These are phyloP conservation scores for Pseudomonodictys pantanalensis DNA, from an alignment of 495 filamentous ascomycete species.

Conservation along the genomic window DNA sequence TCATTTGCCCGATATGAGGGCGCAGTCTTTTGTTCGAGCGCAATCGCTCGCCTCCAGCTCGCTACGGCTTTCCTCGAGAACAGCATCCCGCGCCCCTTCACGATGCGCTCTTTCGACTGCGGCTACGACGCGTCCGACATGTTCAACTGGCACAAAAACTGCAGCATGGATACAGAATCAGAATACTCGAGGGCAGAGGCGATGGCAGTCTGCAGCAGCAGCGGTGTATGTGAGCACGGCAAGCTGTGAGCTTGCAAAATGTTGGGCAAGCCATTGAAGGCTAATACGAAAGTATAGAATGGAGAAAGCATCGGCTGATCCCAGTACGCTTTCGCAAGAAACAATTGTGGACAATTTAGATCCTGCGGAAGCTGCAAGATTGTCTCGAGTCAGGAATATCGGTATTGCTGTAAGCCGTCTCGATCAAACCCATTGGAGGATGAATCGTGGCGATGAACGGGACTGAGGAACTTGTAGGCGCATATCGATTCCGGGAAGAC, in stretches of 20 bases:
- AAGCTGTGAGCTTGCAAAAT: neutral
- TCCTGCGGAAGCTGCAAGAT: slow-evolving; percentile 69
- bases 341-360: slow-evolving; percentile 70
- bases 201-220: slow-evolving; percentile 39
- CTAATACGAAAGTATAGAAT: slow-evolving; percentile 41
- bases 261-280: slow-evolving; percentile 8
- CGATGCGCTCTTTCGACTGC: slow-evolving; percentile 18
- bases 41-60: slow-evolving; percentile 17
- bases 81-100: slow-evolving; percentile 3
- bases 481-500: slow-evolving; percentile 99
- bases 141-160: neutral
- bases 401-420: slow-evolving; percentile 83
- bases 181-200: slow-evolving; percentile 14
- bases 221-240: slow-evolving; percentile 45
- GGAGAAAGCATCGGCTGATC: slow-evolving; percentile 61
- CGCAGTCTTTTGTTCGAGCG: slow-evolving; percentile 24
- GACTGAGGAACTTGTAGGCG: slow-evolving; percentile 58
- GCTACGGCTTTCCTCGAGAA: slow-evolving; percentile 16
- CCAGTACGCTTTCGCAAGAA: slow-evolving; percentile 59
- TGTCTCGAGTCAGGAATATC: slow-evolving; percentile 86
- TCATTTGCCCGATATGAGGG: slow-evolving; percentile 22
- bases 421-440: neutral
- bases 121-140: slow-evolving; percentile 4
- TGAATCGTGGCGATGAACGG: neutral
- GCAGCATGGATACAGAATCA: slow-evolving; percentile 6